Evolutionary conservation across 1,284 basidiomycete genomes (phyloP), one percentile per base, ranked within the genome.

Genomic region (Marasmius fiardii): DNA sequence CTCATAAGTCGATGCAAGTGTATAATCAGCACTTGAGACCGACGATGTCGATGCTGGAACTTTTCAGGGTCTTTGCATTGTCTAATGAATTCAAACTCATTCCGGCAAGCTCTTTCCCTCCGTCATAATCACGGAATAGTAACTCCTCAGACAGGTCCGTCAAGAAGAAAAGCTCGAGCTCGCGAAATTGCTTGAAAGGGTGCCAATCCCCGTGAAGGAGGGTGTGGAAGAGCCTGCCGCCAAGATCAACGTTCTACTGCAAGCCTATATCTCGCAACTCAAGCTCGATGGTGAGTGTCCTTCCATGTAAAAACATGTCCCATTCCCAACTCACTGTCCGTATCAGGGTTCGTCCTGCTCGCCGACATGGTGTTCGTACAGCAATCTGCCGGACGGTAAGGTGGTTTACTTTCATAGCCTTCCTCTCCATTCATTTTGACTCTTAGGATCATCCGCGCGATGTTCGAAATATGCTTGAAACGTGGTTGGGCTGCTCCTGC

Each of bases 351-450:
- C 67, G 95, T 95, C 6, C 86, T 99, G 18, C 92, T 98, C 16
- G 94, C 96, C 1, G 96, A 99, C 70, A 99, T 99, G 97, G 95
- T 98, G 4, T 98, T 94, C 66, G 86, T 96, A 4, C 90, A 93
- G 63, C 93, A 95, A 67, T 95, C 92, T 2, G 93, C 93, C 2
- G 93, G 93, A 45, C 89, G 92, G 78, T 87, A 57, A 57, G 79
- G 71, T 4, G n/a, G n/a, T 34, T n/a, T 52, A 0, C 21, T 7
- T 35, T 51, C 10, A 11, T 26, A 18, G 47, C 48, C 18, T 31
- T 6, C 20, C 14, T 52, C 49, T 26, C 39, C 39, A 53, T 35
- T 54, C 47, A 53, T 49, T 49, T 35, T 51, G 49, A 65, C 61
- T 60, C 63, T 59, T 55, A 92, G 92, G 69, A 98, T 99, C 65